phyloP scores from a whole-genome alignment of 2,329 filamentous ascomycete genomes.

The Aureobasidium sp. region DNA sequence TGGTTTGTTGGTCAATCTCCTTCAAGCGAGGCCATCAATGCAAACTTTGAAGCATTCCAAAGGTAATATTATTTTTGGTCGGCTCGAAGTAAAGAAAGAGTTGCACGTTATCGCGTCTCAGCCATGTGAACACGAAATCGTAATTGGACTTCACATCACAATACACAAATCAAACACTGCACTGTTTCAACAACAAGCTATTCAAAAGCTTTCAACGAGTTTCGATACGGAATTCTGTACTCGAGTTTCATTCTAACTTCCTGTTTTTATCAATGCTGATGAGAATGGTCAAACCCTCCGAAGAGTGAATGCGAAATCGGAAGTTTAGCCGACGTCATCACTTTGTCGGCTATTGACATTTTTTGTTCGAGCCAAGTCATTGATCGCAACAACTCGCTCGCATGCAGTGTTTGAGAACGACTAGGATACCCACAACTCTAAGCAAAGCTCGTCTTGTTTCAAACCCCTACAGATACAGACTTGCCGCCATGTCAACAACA shows the following conservation, averaged over 20 bases:
- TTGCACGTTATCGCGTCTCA: background rate
- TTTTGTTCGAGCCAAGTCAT: background rate
- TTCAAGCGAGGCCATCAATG: background rate
- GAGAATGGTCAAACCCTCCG: background rate
- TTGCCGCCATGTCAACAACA: slow-evolving; percentile 3
- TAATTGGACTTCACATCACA: background rate
- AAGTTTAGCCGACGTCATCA: slow-evolving; percentile 6
- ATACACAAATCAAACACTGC: too few relatives aligned
- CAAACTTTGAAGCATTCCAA: background rate
- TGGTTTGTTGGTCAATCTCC: background rate
- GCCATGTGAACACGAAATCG: background rate
- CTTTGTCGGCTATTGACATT: background rate
- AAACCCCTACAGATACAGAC: background rate
- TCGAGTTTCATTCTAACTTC: background rate
- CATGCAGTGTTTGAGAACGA: background rate
- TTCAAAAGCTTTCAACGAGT: background rate
- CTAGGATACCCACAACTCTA: background rate
- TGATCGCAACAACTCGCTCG: background rate
- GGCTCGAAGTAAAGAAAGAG: background rate
- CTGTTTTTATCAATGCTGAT: background rate
- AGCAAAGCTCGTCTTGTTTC: background rate
- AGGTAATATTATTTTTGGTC: background rate
- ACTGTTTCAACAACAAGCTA: background rate
- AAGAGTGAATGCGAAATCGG: background rate
- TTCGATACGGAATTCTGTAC: background rate